Conservation (phyloP, 2,329 filamentous ascomycete species). For the Albophoma yamanashiensis region DNA sequence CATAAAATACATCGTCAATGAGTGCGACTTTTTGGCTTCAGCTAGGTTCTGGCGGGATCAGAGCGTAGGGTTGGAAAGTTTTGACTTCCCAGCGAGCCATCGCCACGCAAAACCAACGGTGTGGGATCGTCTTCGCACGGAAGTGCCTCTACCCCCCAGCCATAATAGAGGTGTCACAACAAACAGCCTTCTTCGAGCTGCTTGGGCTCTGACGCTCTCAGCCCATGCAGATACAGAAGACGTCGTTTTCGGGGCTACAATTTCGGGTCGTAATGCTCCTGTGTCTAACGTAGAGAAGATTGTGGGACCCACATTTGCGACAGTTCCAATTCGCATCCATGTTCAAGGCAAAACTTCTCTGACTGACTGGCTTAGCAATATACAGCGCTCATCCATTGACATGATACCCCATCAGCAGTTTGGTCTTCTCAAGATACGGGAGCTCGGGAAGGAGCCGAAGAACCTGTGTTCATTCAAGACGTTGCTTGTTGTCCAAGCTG, state of each 20-base stretch:
- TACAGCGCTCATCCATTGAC: not conserved
- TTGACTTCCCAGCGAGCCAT: not conserved
- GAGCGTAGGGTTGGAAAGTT: not conserved
- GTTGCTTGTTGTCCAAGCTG: conserved; percentile 1
- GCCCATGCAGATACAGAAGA: not conserved
- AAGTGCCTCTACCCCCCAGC: not conserved
- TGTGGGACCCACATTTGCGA: not conserved
- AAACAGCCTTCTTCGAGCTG: not conserved
- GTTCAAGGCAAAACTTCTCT: not conserved
- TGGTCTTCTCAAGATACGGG: conserved; percentile 1
- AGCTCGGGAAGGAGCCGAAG: not conserved
- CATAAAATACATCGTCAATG: not conserved
- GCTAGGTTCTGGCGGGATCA: not conserved
- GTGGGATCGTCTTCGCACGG: not conserved
- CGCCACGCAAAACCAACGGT: too few relatives aligned
- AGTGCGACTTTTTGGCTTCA: not conserved
- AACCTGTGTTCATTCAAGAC: not conserved
- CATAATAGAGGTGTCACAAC: not conserved
- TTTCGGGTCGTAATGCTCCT: not conserved
- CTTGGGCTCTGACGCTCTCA: not conserved
- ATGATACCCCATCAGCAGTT: conserved; percentile 1
- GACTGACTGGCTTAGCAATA: not conserved
- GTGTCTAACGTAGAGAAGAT: not conserved
- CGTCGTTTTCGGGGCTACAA: not conserved
- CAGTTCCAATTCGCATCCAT: not conserved